Evolutionary conservation across 2,329 filamentous ascomycete species (phyloP), one percentile per base, ranked within the genome.

Genomic region (Arthrobotrys conoides): DNA sequence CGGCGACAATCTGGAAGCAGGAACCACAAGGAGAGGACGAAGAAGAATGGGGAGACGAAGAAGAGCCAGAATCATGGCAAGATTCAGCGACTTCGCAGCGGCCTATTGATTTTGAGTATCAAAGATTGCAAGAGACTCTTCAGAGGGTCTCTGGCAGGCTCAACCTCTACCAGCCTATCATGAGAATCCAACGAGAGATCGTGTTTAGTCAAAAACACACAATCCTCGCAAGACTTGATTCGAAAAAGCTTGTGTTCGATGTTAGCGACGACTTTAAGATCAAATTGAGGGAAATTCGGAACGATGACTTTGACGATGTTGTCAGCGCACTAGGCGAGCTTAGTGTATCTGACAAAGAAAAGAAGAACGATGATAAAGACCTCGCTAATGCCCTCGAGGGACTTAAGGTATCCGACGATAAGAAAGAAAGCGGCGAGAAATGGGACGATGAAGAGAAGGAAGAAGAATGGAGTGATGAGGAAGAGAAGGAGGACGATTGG

Each of bases 401-500:
- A 9, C 57, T n/a, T 5, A 44, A 61, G n/a, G 36, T 24, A n/a
- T 27, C 36, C 5, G 36, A 22, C 5, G 20, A 27, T 9, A 61
- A 61, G 20, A 41, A 24, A n/a, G 20, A 24, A 1, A 9, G 5
- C 2, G 30, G 9, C n/a, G 57, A 61, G 20, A 44, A 61, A 61
- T 59, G 53, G 53, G 53, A 41, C 8, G 53, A 59, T 10, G 36
- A 44, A 24, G 36, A 61, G 27, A 36, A 61, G 8, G 57, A 61
- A 24, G 57, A 61, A 1, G 20, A 24, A 36, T 59, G 53, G 53
- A 59, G 53, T 14, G 53, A 59, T 1, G 30, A 38, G 0, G 53
- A 59, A 38, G 30, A 59, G 30, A 38, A 59, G 30, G 44, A 55
- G 33, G 51, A 64, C 27, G 46, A 65, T 38, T 38, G 41, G 30